Conservation (phyloP, 2,329 filamentous ascomycete genomes). For the Zasmidium cellare region DNA sequence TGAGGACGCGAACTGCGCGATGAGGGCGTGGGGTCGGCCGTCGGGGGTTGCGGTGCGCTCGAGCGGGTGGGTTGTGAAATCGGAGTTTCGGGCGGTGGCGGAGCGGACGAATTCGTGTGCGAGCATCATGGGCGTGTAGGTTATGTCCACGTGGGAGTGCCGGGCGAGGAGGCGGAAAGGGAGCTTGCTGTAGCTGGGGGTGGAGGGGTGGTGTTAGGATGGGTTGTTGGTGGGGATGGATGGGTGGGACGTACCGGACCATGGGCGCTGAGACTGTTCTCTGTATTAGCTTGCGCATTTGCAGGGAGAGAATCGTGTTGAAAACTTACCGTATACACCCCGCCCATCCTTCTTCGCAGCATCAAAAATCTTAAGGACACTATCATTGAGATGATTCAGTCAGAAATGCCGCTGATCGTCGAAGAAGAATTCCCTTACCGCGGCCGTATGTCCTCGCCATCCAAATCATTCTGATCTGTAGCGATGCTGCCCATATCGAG, state of each 20-base stretch:
- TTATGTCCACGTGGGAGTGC: slow-evolving; percentile 64
- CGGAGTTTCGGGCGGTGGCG: slow-evolving; percentile 54
- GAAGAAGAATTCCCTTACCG: slow-evolving; percentile 1
- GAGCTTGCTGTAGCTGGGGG: slow-evolving; percentile 48
- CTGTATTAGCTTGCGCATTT: background rate
- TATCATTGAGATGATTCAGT: slow-evolving; percentile 12
- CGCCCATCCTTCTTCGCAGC: slow-evolving; percentile 53
- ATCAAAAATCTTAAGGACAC: slow-evolving; percentile 54
- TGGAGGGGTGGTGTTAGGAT: background rate
- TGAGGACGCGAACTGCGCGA: slow-evolving; percentile 68
- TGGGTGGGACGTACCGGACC: slow-evolving; percentile 55
- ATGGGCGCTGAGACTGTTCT: slow-evolving; percentile 61
- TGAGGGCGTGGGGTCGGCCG: slow-evolving; percentile 46
- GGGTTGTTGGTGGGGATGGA: background rate
- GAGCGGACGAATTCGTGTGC: slow-evolving; percentile 37
- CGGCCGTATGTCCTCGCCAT: background rate
- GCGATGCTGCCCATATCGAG: slow-evolving; percentile 7
- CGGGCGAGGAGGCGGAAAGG: slow-evolving; percentile 69
- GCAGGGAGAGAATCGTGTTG: background rate
- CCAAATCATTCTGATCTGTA: background rate
- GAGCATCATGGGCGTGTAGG: slow-evolving; percentile 68
- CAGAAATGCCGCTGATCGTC: background rate
- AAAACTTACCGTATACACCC: slow-evolving; percentile 50
- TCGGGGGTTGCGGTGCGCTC: slow-evolving; percentile 45
- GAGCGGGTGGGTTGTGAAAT: slow-evolving; percentile 53